These are phyloP conservation scores for Clonostachys rosea DNA, from an alignment of 2,329 filamentous ascomycete species.

Conservation along the genomic window DNA sequence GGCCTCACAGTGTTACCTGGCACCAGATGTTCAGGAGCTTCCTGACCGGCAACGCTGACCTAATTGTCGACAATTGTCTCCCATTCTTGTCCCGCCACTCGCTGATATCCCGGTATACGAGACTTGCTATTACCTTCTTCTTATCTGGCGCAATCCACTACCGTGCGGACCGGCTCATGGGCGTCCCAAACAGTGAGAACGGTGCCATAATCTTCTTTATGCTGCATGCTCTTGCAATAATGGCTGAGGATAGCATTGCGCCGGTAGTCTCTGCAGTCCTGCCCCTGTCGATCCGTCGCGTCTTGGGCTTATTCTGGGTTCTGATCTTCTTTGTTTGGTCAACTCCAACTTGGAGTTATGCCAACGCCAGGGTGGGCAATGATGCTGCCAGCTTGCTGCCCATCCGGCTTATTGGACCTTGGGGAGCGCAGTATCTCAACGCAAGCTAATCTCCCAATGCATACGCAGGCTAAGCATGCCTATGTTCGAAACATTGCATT, in stretches of 20 bases:
- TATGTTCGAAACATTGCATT: no score
- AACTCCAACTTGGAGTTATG: conserved; percentile 3
- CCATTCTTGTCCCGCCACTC: background rate
- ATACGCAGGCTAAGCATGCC: no score
- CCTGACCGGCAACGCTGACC: conserved; percentile 1
- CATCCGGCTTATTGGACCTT: background rate
- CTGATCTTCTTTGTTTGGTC: conserved; percentile 4
- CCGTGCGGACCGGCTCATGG: conserved; percentile 1
- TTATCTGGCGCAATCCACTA: conserved; percentile 2
- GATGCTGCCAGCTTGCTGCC: background rate
- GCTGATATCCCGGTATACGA: background rate
- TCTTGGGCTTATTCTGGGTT: conserved; percentile 1
- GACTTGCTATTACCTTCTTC: conserved; percentile 1
- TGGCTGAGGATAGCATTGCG: background rate
- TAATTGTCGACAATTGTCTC: conserved; percentile 1
- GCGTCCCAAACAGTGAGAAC: background rate
- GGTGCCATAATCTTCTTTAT: conserved; percentile 1
- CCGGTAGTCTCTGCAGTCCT: background rate
- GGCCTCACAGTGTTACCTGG: background rate
- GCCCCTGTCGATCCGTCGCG: background rate
- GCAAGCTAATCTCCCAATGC: no score
- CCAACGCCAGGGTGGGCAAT: background rate
- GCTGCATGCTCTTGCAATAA: background rate
- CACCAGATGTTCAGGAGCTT: conserved; percentile 3
- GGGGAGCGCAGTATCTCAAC: background rate